These are phyloP conservation scores for Rosa multiflora DNA, from an alignment of 306 rosid genomes.

Conservation along the genomic window DNA sequence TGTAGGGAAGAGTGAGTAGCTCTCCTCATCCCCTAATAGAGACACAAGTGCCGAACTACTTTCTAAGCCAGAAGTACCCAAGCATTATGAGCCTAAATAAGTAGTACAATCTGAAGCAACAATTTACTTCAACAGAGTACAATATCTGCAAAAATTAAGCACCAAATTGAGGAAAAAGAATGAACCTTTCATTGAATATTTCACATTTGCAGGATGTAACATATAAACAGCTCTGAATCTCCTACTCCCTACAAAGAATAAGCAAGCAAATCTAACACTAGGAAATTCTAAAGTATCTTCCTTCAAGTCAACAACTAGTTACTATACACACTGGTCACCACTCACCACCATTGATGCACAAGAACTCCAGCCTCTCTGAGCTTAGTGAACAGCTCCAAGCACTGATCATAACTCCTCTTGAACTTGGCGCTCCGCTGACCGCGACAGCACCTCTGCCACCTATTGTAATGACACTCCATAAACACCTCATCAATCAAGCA, in stretches of 20 bases:
- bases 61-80: not conserved
- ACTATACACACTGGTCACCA: not conserved
- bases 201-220: not conserved
- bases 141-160: not conserved
- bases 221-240: not conserved
- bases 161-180: not conserved
- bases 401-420: constrained; percentile 43
- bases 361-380: constrained; percentile 60
- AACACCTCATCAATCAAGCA: constrained; percentile 69
- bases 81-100: not conserved
- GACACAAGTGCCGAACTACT: not conserved
- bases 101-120: not conserved
- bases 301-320: not conserved
- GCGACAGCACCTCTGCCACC: constrained; percentile 56
- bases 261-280: constrained; percentile 17
- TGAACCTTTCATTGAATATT: not conserved
- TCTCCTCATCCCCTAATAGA: no score
- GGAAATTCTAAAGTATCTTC: not conserved
- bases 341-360: constrained; percentile 74
- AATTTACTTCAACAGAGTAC: not conserved
- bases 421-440: constrained; percentile 56
- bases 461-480: constrained; percentile 63
- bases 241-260: not conserved
- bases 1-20: no score
- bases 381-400: constrained; percentile 47